phyloP scores from a whole-genome alignment of 1,284 basidiomycete genomes.

The Cystobasidium slooffiae region DNA sequence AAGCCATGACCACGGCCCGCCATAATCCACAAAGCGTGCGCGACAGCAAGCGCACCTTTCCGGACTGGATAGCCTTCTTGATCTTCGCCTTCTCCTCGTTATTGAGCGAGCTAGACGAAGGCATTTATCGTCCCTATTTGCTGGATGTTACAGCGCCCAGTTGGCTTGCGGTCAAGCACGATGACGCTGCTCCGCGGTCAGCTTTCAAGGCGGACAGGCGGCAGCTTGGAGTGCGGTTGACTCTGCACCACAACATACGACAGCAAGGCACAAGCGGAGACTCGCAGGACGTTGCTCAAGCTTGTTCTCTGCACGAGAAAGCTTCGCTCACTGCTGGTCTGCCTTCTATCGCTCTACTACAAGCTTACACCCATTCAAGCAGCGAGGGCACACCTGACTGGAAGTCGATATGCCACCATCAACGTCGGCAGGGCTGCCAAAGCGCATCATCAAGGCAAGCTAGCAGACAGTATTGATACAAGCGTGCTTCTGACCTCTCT shows the following conservation, averaged over 20 bases:
- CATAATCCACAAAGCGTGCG: neutral
- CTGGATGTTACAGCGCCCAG: neutral
- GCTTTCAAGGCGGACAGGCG: neutral
- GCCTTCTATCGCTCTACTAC: neutral
- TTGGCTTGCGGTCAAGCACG: constrained; percentile 13
- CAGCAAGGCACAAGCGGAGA: neutral
- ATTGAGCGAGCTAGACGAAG: constrained; percentile 67
- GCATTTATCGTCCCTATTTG: constrained; percentile 63
- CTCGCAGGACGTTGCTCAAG: neutral
- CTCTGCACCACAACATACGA: constrained; percentile 12
- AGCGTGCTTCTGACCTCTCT: neutral
- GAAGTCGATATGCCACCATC: constrained; percentile 11
- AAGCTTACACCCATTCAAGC: neutral
- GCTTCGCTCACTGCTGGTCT: neutral
- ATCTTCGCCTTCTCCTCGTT: constrained; percentile 76
- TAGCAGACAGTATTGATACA: neutral
- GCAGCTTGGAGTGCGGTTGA: neutral
- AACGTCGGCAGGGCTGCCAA: constrained; percentile 35
- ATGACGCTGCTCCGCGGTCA: constrained; percentile 8
- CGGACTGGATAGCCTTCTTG: constrained; percentile 64
- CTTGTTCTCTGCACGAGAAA: neutral
- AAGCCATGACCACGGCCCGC: neutral
- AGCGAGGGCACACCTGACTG: neutral
- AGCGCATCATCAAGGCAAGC: constrained; percentile 43
- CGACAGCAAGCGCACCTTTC: constrained; percentile 29